Evolutionary conservation across 805 yeast genomes (phyloP).

Genomic region (Hanseniaspora lindneri): DNA sequence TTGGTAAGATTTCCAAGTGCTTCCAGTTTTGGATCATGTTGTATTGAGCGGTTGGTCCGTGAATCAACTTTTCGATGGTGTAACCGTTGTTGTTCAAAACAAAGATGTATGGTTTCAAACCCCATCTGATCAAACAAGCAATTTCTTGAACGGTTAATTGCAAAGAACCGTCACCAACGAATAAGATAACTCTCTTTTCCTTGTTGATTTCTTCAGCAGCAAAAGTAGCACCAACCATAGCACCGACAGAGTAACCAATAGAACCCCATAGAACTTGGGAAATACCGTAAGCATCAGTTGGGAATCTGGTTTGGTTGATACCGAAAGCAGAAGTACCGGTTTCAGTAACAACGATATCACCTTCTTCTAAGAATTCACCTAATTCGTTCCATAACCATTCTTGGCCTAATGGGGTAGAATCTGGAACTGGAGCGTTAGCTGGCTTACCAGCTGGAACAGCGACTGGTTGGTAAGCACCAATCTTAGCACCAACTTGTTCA

Average conservation of each 20-base stretch:
- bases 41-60: slow-evolving; percentile 53
- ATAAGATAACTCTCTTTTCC: slow-evolving; percentile 49
- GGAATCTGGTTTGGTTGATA: slow-evolving; percentile 54
- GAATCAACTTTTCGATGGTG: slow-evolving; percentile 64
- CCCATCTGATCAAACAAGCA: slow-evolving; percentile 57
- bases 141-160: slow-evolving; percentile 66
- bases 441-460: slow-evolving; percentile 43
- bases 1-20: slow-evolving; percentile 34
- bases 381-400: slow-evolving; percentile 60
- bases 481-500: slow-evolving; percentile 30
- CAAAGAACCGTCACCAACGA: slow-evolving; percentile 66
- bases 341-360: slow-evolving; percentile 57
- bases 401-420: slow-evolving; percentile 41
- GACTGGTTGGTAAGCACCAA: slow-evolving; percentile 37
- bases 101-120: slow-evolving; percentile 54
- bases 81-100: slow-evolving; percentile 63
- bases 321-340: slow-evolving; percentile 71
- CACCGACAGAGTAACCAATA: slow-evolving; percentile 60
- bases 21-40: slow-evolving; percentile 62
- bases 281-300: slow-evolving; percentile 49
- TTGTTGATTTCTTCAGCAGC: slow-evolving; percentile 56
- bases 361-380: slow-evolving; percentile 50
- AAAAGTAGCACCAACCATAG: slow-evolving; percentile 55
- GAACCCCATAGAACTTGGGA: slow-evolving; percentile 71
- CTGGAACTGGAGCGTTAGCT: slow-evolving; percentile 35